Base-by-base conservation (phyloP, 257 asterid species). In the Cruciata laevipes region DNA sequence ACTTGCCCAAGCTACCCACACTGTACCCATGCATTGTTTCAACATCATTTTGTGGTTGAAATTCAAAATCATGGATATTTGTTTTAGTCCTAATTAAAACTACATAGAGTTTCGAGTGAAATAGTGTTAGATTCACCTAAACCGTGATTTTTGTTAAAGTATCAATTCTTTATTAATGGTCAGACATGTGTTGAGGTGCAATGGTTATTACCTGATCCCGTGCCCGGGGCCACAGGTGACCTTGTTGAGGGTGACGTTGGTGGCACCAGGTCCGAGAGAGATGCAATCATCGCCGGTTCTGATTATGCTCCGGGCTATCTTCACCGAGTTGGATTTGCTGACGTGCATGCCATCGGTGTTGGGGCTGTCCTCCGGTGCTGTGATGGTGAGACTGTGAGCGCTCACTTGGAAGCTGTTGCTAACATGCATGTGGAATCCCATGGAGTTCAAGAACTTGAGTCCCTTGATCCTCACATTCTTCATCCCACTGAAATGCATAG, bases 351-450 rank as follows among this genome's bases (percentile, higher is more conserved):
- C 95, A 49, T 87, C 91, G 2, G 95, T 85, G 70, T 87, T 87
- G 1, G 91, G 95, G 37, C 85, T 77, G 8, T 74, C 72, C 17
- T 8, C 78, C 2, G 89, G 87, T 17, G 85, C 70, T 0, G 81
- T 76, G 61, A 87, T 79, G 5, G 52, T 65, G 14, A 80, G 69
- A 6, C 77, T 69, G 27, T 77, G 86, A 6, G 80, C 40, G 38
- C 77, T 75, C 25, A 87, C 27, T 16, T 60, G 59, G 64, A 72
- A 42, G 77, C 88, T 69, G 51, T 74, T 75, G 3, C 83, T 85
- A 24, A 87, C 66, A 66, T 87, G 95, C 82, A 87, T 72, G 72
- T 85, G 85, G 83, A 87, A 87, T 74, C 90, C 95, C 92, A 85
- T 87, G 78, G 87, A 66, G 64, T 87, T 87, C 31, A 80, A 27